These are phyloP conservation scores for Achaetomiella virescens DNA, from an alignment of 495 filamentous ascomycete species.

Conservation along the genomic window DNA sequence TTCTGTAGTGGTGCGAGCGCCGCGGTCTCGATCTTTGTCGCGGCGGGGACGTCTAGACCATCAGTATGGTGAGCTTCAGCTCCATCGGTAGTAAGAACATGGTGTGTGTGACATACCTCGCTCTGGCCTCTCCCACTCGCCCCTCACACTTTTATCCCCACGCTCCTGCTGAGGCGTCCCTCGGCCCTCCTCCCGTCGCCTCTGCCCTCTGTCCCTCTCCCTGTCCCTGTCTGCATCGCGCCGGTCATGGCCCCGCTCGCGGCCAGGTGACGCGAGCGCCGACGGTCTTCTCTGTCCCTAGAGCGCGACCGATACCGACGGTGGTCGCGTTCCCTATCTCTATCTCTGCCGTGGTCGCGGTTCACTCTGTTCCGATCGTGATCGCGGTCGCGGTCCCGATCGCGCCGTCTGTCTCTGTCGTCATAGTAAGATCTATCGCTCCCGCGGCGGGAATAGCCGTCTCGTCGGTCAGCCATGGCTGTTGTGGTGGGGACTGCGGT, in stretches of 20 bases:
- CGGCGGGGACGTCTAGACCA: slow-evolving; percentile 20
- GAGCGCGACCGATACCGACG: slow-evolving; percentile 37
- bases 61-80: background rate
- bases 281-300: slow-evolving; percentile 30
- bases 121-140: slow-evolving; percentile 19
- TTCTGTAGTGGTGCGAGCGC: slow-evolving; percentile 18
- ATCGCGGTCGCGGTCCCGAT: slow-evolving; percentile 23
- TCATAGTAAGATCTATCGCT: slow-evolving; percentile 22
- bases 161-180: slow-evolving; percentile 5
- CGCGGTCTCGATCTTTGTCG: slow-evolving; percentile 21
- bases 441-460: slow-evolving; percentile 22
- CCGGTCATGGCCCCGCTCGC: slow-evolving; percentile 34
- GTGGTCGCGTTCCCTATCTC: slow-evolving; percentile 28
- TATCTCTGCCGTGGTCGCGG: slow-evolving; percentile 27
- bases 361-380: slow-evolving; percentile 28
- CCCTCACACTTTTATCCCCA: slow-evolving; percentile 18
- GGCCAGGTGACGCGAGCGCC: slow-evolving; percentile 30
- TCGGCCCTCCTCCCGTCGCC: slow-evolving; percentile 20
- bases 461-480: slow-evolving; percentile 24
- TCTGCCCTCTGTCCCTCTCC: slow-evolving; percentile 10
- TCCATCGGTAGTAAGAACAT: background rate
- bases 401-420: slow-evolving; percentile 18
- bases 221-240: slow-evolving; percentile 13
- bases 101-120: slow-evolving; percentile 22
- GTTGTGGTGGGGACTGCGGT: background rate